phyloP scores from a whole-genome alignment of 2,329 filamentous ascomycete genomes.

The Xenosphaeropsis pyriputrescens region DNA sequence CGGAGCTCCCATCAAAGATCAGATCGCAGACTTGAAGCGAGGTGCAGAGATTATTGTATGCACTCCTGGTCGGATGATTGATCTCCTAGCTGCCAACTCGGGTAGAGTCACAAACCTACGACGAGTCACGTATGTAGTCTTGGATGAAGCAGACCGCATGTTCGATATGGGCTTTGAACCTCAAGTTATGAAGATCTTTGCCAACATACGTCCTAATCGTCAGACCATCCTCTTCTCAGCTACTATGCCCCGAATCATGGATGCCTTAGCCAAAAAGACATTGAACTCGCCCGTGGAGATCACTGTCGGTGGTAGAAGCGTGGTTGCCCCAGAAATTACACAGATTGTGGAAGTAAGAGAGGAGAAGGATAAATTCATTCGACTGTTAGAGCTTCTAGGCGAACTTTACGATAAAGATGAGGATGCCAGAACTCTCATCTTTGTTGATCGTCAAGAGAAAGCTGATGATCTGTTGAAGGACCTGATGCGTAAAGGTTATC shows the following conservation, averaged over 20 bases:
- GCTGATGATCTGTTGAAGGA: conserved; percentile 69
- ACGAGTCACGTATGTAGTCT: conserved; percentile 82
- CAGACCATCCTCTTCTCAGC: conserved; percentile 95
- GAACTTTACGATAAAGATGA: conserved; percentile 78
- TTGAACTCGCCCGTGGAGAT: conserved; percentile 80
- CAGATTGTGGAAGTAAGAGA: conserved; percentile 82
- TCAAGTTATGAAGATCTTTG: conserved; percentile 92
- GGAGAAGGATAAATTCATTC: conserved; percentile 70
- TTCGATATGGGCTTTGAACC: conserved; percentile 99
- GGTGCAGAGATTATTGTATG: conserved; percentile 92
- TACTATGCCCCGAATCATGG: conserved; percentile 89
- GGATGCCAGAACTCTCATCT: conserved; percentile 78
- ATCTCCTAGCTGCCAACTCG: conserved; percentile 82
- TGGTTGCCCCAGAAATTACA: conserved; percentile 81
- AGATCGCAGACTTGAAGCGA: conserved; percentile 91
- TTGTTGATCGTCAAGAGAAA: conserved; percentile 85
- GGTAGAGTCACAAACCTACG: conserved; percentile 87
- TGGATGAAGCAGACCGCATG: conserved; percentile 97
- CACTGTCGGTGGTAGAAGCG: conserved; percentile 75
- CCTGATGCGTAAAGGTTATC: conserved; percentile 71
- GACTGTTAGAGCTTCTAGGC: conserved; percentile 74
- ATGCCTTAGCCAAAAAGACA: conserved; percentile 78
- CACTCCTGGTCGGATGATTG: conserved; percentile 90
- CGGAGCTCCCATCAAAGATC: conserved; percentile 89
- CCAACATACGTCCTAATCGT: conserved; percentile 78